phyloP scores from a whole-genome alignment of 495 filamentous ascomycete genomes.

The Hypoxylon subgilvum region DNA sequence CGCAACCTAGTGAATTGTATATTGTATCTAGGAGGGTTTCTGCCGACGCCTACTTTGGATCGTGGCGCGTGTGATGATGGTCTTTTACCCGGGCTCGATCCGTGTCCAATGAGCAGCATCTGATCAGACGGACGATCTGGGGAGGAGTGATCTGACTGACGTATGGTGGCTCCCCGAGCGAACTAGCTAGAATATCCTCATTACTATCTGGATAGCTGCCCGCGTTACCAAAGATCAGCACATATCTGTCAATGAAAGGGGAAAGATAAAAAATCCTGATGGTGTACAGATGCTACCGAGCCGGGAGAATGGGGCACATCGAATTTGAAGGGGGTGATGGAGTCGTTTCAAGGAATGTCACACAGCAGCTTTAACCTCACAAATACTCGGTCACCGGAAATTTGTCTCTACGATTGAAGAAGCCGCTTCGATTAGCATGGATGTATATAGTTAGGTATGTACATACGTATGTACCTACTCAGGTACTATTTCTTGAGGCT shows the following conservation, averaged over 20 bases:
- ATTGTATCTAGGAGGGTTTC: too few relatives aligned
- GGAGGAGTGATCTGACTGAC: conserved; percentile 24
- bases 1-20: too few relatives aligned
- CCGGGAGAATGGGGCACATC: conserved; percentile 10
- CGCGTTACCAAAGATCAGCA: conserved; percentile 24
- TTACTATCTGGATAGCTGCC: conserved; percentile 9
- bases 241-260: conserved; percentile 17
- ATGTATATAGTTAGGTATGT: neutral
- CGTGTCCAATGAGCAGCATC: conserved; percentile 21
- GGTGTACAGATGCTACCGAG: conserved; percentile 32
- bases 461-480: too few relatives aligned
- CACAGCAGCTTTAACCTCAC: conserved; percentile 10
- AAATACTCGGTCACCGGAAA: conserved; percentile 11
- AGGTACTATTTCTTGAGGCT: too few relatives aligned
- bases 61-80: conserved; percentile 25
- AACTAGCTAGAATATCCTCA: conserved; percentile 11
- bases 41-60: conserved; percentile 6
- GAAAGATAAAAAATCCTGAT: conserved; percentile 26
- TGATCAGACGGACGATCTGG: conserved; percentile 14
- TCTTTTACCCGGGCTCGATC: conserved; percentile 24
- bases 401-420: too few relatives aligned
- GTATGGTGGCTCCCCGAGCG: conserved; percentile 26
- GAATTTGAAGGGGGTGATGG: conserved; percentile 12
- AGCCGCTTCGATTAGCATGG: too few relatives aligned
- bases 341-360: conserved; percentile 28